A percentile compares a stretch with the other conserved stretches of the same genome.
Evolutionary conservation across 306 rosid genomes (phyloP).

Genomic region (Gillenia trifoliata): DNA sequence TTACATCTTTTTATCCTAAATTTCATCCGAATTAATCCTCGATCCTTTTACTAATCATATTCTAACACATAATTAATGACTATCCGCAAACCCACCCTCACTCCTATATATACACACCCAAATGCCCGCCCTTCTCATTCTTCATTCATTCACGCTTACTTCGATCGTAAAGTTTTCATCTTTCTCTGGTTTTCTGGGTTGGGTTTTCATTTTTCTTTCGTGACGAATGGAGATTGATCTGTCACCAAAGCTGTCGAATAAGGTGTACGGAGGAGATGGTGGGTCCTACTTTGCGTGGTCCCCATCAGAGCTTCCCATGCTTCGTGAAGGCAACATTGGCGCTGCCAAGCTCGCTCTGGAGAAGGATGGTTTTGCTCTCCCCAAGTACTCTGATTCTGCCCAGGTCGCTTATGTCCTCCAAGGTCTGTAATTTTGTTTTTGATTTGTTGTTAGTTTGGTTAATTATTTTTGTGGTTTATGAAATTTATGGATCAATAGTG

Average conservation of each 20-base stretch:
- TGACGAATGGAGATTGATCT: conserved; percentile 77
- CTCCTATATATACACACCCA: background rate
- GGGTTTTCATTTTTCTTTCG: no score
- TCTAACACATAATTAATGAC: background rate
- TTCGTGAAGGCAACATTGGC: conserved; percentile 64
- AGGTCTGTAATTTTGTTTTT: conserved; percentile 30
- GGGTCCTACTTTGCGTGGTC: conserved; percentile 69
- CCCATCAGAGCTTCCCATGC: conserved; percentile 76
- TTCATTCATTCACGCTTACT: no score
- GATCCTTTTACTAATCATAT: background rate
- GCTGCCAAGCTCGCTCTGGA: conserved; percentile 66
- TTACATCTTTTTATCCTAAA: background rate
- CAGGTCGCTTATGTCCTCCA: conserved; percentile 76
- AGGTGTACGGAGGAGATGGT: conserved; percentile 51
- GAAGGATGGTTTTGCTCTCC: conserved; percentile 70
- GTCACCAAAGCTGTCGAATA: conserved; percentile 60
- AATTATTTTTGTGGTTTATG: no score
- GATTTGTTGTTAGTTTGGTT: no score
- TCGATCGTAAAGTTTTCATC: no score
- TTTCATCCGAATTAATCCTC: background rate
- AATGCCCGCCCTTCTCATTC: background rate
- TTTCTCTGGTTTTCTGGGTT: no score
- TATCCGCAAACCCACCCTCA: background rate
- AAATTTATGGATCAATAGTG: no score
- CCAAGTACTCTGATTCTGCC: conserved; percentile 66